These are phyloP conservation scores for Scutellaria minor DNA, from an alignment of 257 asterid species.

Conservation along the genomic window DNA sequence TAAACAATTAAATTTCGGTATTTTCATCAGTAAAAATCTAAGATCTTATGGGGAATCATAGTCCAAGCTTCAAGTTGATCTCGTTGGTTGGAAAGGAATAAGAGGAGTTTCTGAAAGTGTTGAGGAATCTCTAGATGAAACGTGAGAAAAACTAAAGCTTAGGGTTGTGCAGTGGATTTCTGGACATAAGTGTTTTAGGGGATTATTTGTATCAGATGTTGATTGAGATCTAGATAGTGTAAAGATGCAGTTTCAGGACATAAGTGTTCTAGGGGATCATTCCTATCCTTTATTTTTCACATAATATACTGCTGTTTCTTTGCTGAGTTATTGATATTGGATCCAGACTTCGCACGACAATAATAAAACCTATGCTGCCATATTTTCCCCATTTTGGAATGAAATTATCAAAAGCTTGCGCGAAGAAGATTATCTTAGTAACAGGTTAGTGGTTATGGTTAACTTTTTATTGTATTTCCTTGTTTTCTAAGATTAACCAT, in stretches of 20 bases:
- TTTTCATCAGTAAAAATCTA: no score
- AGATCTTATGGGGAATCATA: neutral
- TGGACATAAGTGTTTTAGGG: neutral
- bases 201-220: neutral
- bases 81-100: neutral
- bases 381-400: slow-evolving; percentile 97
- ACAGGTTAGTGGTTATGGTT: slow-evolving; percentile 58
- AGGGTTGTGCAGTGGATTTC: no score
- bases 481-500: slow-evolving; percentile 13
- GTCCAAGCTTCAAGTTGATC: neutral
- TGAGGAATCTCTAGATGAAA: no score
- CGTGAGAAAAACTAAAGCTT: no score
- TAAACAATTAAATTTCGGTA: no score
- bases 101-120: neutral
- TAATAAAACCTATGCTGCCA: slow-evolving; percentile 78
- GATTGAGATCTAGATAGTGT: no score
- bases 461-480: slow-evolving; percentile 20
- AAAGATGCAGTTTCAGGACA: no score
- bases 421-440: slow-evolving; percentile 94
- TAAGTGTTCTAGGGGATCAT: no score
- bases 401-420: slow-evolving; percentile 93
- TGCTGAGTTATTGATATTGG: slow-evolving; percentile 33
- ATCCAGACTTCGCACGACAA: slow-evolving; percentile 61
- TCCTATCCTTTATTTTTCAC: neutral
- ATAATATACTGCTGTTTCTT: slow-evolving; percentile 22